Percentiles rank a stretch among this genome's conserved stretches.
Evolutionary conservation across 352 stramenopile species (phyloP).

Genomic region (Phytophthora multivora): DNA sequence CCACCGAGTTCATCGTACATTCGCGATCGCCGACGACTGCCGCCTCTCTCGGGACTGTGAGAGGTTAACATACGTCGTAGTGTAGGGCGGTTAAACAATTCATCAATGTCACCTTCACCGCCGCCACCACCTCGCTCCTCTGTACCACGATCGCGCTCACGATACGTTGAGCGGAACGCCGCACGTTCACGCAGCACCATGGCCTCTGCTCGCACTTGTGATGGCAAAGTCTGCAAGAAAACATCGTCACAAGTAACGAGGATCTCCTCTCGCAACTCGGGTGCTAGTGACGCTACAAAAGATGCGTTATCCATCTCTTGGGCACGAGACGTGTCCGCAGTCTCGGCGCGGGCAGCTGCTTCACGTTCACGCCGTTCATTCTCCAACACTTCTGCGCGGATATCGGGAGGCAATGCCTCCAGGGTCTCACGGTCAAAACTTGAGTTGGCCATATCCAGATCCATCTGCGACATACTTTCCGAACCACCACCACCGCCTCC

Average conservation of each 20-base stretch:
- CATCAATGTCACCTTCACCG: constrained; percentile 56
- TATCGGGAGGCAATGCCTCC: constrained; percentile 96
- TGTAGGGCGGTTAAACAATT: constrained; percentile 77
- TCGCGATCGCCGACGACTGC: constrained; percentile 45
- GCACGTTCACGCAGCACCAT: constrained; percentile 95
- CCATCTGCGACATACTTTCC: constrained; percentile 78
- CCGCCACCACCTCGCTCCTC: constrained; percentile 36
- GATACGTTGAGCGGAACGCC: constrained; percentile 74
- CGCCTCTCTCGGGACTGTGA: constrained; percentile 56
- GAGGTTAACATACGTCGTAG: constrained; percentile 84
- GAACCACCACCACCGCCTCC: constrained; percentile 40
- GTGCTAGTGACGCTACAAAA: constrained; percentile 95
- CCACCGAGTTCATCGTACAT: constrained; percentile 51
- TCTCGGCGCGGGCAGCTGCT: constrained; percentile 63
- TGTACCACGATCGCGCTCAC: constrained; percentile 39
- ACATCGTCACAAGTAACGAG: constrained; percentile 95
- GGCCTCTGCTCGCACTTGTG: constrained; percentile 94
- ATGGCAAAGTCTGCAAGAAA: constrained; percentile 95
- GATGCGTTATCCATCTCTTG: constrained; percentile 99
- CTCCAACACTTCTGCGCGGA: constrained; percentile 96
- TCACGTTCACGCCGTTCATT: constrained; percentile 95
- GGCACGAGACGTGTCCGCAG: constrained; percentile 92
- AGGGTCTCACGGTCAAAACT: constrained; percentile 95
- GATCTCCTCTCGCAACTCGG: constrained; percentile 96
- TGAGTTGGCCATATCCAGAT: constrained; percentile 87